Evolutionary conservation across 2,329 filamentous ascomycete genomes (phyloP).

Genomic region (Tolypocladium paradoxum): DNA sequence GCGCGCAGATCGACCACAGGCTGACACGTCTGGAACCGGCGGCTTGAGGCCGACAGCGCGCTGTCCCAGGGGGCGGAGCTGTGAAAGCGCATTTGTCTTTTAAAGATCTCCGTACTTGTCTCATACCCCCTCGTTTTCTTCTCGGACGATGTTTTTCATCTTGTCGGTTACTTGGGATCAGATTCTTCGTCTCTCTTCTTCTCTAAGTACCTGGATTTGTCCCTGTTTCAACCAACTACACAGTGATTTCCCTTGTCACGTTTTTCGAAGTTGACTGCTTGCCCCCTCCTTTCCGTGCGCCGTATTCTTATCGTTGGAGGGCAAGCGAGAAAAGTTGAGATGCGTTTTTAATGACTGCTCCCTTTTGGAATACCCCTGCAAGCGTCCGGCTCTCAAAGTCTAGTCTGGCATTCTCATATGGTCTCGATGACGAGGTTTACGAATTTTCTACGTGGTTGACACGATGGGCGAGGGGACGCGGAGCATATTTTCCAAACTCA

Average conservation of each 20-base stretch:
- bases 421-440: slow-evolving; percentile 7
- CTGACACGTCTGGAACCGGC: slow-evolving; percentile 8
- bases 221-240: slow-evolving; percentile 10
- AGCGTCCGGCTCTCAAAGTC: neutral
- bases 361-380: slow-evolving; percentile 1
- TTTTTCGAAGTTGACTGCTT: slow-evolving; percentile 2
- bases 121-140: slow-evolving; percentile 9
- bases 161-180: slow-evolving; percentile 4
- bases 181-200: slow-evolving; percentile 3
- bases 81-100: slow-evolving; percentile 7
- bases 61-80: slow-evolving; percentile 4
- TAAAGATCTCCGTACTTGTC: slow-evolving; percentile 9
- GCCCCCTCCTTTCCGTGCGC: neutral
- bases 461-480: neutral
- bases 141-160: slow-evolving; percentile 7
- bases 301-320: neutral
- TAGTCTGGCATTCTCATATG: slow-evolving; percentile 3
- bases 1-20: slow-evolving; percentile 10
- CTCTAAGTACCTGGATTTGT: slow-evolving; percentile 8
- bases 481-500: neutral
- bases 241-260: slow-evolving; percentile 12
- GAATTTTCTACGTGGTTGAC: slow-evolving; percentile 4
- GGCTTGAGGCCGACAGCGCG: slow-evolving; percentile 5
- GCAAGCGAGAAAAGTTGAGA: neutral
- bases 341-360: neutral